phyloP scores from a whole-genome alignment of 768 basidiomycete species.

The Gloeopeniophorella convolvens region DNA sequence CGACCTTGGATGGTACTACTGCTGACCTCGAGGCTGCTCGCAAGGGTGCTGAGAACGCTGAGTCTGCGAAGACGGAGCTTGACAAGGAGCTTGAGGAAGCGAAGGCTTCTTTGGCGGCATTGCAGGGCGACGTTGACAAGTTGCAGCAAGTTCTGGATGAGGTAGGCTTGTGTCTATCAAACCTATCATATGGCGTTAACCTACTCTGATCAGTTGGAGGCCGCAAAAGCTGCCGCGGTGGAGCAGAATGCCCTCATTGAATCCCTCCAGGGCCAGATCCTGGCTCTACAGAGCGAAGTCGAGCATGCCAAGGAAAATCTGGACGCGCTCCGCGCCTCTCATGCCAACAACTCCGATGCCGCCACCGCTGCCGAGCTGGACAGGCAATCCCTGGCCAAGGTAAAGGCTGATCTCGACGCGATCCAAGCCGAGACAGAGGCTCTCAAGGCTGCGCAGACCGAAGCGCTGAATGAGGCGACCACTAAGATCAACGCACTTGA shows the following conservation, averaged over 20 bases:
- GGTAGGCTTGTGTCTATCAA: conserved; percentile 35
- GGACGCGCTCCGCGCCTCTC: conserved; percentile 41
- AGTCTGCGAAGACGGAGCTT: conserved; percentile 42
- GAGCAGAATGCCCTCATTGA: conserved; percentile 43
- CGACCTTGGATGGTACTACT: conserved; percentile 40
- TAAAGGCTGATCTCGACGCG: conserved; percentile 53
- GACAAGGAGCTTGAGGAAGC: conserved; percentile 43
- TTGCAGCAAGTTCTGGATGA: conserved; percentile 42
- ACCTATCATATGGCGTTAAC: background rate
- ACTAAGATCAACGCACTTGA: conserved; percentile 43
- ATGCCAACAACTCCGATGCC: conserved; percentile 37
- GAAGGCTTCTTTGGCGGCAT: conserved; percentile 35
- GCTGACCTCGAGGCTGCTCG: conserved; percentile 45
- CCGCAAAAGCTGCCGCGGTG: conserved; percentile 35
- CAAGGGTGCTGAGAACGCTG: conserved; percentile 38
- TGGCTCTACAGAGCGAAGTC: conserved; percentile 45
- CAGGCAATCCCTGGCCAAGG: conserved; percentile 56
- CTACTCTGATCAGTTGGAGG: conserved; percentile 40
- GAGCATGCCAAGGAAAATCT: conserved; percentile 45
- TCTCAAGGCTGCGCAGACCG: conserved; percentile 44
- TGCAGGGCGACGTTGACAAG: conserved; percentile 27
- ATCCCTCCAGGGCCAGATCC: conserved; percentile 44
- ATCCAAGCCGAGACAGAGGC: conserved; percentile 45
- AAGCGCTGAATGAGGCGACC: conserved; percentile 42
- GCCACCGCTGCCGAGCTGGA: conserved; percentile 51